These are phyloP conservation scores for Pascua sp. DNA, from an alignment of 1,284 basidiomycete species.

Conservation along the genomic window DNA sequence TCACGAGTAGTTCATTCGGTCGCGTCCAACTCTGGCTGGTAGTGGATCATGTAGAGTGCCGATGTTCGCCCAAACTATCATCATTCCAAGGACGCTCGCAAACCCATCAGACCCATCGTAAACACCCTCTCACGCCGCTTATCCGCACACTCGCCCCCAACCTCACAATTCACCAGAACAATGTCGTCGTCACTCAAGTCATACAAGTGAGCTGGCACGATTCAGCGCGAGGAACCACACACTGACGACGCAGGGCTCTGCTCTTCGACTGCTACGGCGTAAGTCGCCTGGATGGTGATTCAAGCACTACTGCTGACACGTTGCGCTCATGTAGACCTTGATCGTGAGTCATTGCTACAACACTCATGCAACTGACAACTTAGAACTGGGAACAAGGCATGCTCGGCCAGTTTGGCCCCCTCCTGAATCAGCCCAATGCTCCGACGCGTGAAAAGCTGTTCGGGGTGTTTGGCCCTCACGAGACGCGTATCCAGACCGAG, in stretches of 20 bases:
- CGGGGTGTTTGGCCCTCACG: conserved; percentile 17
- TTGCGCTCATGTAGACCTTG: conserved; percentile 6
- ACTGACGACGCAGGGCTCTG: conserved; percentile 19
- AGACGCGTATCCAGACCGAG: conserved; percentile 29
- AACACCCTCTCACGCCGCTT: no score
- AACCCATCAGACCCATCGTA: no score
- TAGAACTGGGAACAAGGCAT: conserved; percentile 35
- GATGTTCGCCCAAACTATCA: no score
- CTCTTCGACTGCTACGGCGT: conserved; percentile 34
- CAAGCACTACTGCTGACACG: background rate
- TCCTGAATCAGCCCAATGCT: conserved; percentile 21
- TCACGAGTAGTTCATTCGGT: no score
- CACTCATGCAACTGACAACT: background rate
- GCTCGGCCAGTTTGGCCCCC: conserved; percentile 20
- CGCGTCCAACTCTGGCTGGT: no score
- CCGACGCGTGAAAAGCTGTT: conserved; percentile 21
- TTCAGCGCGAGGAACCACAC: no score
- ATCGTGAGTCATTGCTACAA: conserved; percentile 1
- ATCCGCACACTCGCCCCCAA: no score
- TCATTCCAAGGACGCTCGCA: no score
- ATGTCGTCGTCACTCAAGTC: background rate
- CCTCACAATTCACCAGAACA: no score
- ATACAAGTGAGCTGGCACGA: background rate
- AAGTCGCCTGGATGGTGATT: background rate
- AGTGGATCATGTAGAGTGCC: no score